Conservation (phyloP, 768 basidiomycete species). For the Leccinum incarnatum region DNA sequence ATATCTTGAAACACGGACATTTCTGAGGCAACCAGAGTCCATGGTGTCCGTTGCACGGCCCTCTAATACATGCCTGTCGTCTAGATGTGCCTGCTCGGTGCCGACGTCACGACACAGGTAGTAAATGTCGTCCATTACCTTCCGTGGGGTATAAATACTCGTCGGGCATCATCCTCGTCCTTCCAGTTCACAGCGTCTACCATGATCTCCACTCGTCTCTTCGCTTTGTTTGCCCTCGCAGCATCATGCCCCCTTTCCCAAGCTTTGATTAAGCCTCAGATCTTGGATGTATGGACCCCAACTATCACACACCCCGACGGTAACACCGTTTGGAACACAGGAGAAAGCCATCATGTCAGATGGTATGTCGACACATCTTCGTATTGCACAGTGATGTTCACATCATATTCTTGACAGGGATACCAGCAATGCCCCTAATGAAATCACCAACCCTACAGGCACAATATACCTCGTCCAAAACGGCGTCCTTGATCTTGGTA, state of each 20-base stretch:
- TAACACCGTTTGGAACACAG: constrained; percentile 24
- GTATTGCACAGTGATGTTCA: not conserved
- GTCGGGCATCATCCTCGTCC: not conserved
- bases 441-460: constrained; percentile 34
- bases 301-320: constrained; percentile 21
- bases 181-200: not conserved
- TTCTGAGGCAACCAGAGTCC: not conserved
- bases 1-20: not conserved
- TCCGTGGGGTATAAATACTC: constrained; percentile 5
- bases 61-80: not conserved
- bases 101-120: not conserved
- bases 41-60: not conserved
- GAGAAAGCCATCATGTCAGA: constrained; percentile 15
- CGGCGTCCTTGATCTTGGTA: constrained; percentile 21
- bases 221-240: constrained; percentile 11
- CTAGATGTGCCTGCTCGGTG: not conserved
- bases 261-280: not conserved
- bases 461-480: constrained; percentile 28
- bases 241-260: constrained; percentile 9
- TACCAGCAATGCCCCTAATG: constrained; percentile 18
- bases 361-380: constrained; percentile 24
- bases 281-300: constrained; percentile 29
- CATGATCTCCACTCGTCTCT: constrained; percentile 4
- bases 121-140: not conserved
- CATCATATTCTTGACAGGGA: constrained; percentile 27